Base-by-base conservation (phyloP, 2,329 filamentous ascomycete genomes). In the Coleophoma cylindrospora region DNA sequence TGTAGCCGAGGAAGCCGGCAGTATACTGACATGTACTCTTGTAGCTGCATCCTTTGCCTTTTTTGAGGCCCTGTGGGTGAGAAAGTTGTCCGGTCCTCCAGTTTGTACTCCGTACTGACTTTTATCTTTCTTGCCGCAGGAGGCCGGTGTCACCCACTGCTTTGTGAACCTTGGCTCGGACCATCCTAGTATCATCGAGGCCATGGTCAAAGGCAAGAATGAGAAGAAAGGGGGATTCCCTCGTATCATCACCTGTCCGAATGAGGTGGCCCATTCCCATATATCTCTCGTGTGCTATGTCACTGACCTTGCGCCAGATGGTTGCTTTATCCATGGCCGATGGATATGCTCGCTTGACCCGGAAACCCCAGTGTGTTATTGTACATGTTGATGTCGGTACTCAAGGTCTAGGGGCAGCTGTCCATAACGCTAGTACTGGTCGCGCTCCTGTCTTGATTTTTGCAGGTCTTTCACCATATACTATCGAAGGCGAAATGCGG, bases 371-470 rank as follows among this genome's bases (percentile, higher is more conserved):
- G 70, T 83, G 79, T 52, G 86, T 89, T 7, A 80, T 90, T 51
- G 78, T 87, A 3, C 84, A 87, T 57, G 85, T 89, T 53, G 86
- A 90, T 58, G 86, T 89, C 9, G 86, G 86, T n/a, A 90, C 86
- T 0, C 85, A 89, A 66, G 86, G 83, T 14, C 75, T 90, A 4
- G 84, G 77, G 15, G 81, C 45, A 9, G 36, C 34, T 37, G 33
- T 47, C 17, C 86, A 89, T 67, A 89, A 90, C 59, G 86, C 86
- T 5, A 83, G 79, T 1, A 81, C 80, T 56, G 86, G 86, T 3
- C 78, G 86, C 50, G 83, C 80, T 1, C 86, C 86, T 0, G 63
- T 89, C 7, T 69, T 90, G 41, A 87, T 89, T 52, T 89, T 90
- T 57, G 86, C 86, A 2, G 86, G 86, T 3, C 68, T 89, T n/a